Evolutionary conservation across 441 rosid genomes (phyloP), one percentile per base, ranked within the genome.

Genomic region (Erysimum cheiri): DNA sequence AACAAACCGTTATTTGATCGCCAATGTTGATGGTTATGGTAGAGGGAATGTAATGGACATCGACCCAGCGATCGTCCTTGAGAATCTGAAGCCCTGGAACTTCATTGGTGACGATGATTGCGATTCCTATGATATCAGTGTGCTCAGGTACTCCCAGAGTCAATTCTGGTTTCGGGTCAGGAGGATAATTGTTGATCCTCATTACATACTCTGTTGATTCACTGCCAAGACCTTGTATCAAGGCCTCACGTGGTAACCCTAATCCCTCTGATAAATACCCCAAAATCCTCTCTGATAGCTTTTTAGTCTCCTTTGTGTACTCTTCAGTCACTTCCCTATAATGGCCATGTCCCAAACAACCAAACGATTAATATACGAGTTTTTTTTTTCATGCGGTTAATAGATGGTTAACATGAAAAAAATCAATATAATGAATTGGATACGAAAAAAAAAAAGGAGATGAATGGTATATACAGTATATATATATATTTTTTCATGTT

Each of bases 171-270:
- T 91, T 78, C 1, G 93, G 96, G 17, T 92, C 85, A 0, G 97
- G 92, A 5, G 96, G 97, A 15, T 82, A 91, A 22, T 81, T 83
- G 56, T 89, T 91, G 8, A 91, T 89, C 68, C 87, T 89, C 66
- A 89, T 61, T 76, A 85, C 22, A 65, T 86, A 91, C 29, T 80
- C 83, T 0, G 75, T n/a, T 5, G 73, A 70, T 0, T 84, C 89
- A 0, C 93, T 90, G 0, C 97, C 96, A 0, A 74, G 37, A 1
- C 81, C 93, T 59, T 74, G 79, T 60, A 77, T 82, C 0, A 91
- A 8, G 1, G 48, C 88, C 3, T 78, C 41, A 4, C 43, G 76
- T 47, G 75, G 80, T 1, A 87, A 59, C 7, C 88, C 93, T 39
- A 91, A 53, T 31, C 96, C 96, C 8, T 71, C 12, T 2, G 97